Conservation (phyloP, 768 basidiomycete species). For the Tricholoma sp. region DNA sequence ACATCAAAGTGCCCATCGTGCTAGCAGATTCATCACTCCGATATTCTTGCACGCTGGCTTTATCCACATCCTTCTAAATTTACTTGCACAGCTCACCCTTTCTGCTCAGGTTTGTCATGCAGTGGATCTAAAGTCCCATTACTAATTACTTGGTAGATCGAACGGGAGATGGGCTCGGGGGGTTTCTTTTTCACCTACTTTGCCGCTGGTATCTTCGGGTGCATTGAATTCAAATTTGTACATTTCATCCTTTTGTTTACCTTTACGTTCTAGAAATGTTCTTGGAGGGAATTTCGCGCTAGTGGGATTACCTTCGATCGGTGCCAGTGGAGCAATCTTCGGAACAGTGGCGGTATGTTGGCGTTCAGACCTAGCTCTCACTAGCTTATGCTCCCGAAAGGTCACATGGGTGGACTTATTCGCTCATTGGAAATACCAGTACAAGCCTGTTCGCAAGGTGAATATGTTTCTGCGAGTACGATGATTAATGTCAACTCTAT, state of each 20-base stretch:
- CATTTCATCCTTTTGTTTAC: not conserved
- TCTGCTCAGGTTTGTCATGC: constrained; percentile 58
- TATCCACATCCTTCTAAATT: constrained; percentile 86
- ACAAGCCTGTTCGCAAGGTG: constrained; percentile 77
- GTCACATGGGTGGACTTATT: constrained; percentile 86
- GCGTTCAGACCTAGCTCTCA: not conserved
- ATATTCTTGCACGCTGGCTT: constrained; percentile 96
- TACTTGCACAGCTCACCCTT: constrained; percentile 80
- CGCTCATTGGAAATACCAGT: constrained; percentile 89
- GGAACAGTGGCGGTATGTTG: constrained; percentile 69
- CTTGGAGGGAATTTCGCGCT: constrained; percentile 92
- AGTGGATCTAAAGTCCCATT: not conserved
- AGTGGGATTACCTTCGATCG: constrained; percentile 83
- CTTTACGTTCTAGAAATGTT: constrained; percentile 51
- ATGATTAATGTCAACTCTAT: not conserved
- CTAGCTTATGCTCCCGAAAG: constrained; percentile 22
- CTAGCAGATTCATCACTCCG: constrained; percentile 70
- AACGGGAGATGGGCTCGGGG: constrained; percentile 85
- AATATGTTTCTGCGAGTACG: constrained; percentile 5
- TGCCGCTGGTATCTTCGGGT: constrained; percentile 92
- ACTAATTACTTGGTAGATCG: constrained; percentile 49
- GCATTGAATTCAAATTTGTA: constrained; percentile 9
- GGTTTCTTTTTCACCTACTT: constrained; percentile 86
- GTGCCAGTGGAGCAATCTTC: constrained; percentile 92
- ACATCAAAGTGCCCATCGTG: not conserved